Conservation (phyloP, 2,329 filamentous ascomycete genomes). For the Chaetomium globosum region DNA sequence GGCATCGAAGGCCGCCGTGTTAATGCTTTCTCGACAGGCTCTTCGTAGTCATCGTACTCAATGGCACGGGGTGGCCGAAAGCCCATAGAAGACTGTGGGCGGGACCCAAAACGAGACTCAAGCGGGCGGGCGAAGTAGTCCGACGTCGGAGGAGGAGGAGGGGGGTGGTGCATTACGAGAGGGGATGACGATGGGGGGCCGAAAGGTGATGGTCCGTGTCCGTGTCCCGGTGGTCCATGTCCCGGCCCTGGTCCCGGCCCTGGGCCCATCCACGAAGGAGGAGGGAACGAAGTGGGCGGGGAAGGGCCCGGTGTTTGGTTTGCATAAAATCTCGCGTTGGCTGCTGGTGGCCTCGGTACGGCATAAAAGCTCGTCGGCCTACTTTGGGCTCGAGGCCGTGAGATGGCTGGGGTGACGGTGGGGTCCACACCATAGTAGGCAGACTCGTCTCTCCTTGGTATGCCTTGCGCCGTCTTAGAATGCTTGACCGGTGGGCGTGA, state of each 20-base stretch:
- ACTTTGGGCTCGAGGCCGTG: slow-evolving; percentile 48
- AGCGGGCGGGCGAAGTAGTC: slow-evolving; percentile 36
- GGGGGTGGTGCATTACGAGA: slow-evolving; percentile 28
- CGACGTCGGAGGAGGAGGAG: slow-evolving; percentile 17
- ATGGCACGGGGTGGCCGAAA: slow-evolving; percentile 38
- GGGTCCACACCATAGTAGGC: slow-evolving; percentile 47
- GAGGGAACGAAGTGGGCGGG: slow-evolving; percentile 39
- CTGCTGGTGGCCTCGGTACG: slow-evolving; percentile 43
- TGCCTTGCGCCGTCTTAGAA: slow-evolving; percentile 44
- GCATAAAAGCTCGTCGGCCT: slow-evolving; percentile 46
- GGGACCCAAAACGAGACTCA: slow-evolving; percentile 36
- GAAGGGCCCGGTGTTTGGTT: slow-evolving; percentile 39
- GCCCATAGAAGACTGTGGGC: slow-evolving; percentile 47
- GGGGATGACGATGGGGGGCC: slow-evolving; percentile 29
- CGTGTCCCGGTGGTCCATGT: slow-evolving; percentile 21
- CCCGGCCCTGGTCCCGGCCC: slow-evolving; percentile 26
- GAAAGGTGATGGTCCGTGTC: slow-evolving; percentile 22
- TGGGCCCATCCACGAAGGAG: slow-evolving; percentile 35
- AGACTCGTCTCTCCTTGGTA: slow-evolving; percentile 43
- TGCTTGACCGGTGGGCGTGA: slow-evolving; percentile 43
- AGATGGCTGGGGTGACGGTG: slow-evolving; percentile 38
- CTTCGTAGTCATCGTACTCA: slow-evolving; percentile 49
- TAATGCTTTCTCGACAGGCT: slow-evolving; percentile 40
- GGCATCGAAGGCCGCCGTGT: slow-evolving; percentile 49
- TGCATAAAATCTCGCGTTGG: slow-evolving; percentile 44